These are phyloP conservation scores for Kazachstania psychrophila DNA, from an alignment of 805 yeast genomes.

Conservation along the genomic window DNA sequence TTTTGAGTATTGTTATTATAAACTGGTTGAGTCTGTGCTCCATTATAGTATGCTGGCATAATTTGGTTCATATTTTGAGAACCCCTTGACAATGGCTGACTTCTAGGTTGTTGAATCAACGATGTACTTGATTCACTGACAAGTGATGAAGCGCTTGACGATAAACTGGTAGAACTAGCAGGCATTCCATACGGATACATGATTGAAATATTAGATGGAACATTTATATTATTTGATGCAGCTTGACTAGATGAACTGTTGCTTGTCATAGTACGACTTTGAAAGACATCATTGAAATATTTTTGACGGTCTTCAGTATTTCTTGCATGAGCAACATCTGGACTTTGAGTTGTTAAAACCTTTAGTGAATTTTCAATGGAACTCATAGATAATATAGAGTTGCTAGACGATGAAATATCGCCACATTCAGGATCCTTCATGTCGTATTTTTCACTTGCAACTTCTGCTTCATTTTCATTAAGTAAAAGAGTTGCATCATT, in stretches of 20 bases:
- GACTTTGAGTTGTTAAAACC: constrained; percentile 1
- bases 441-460: neutral
- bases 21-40: too few relatives aligned
- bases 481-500: constrained; percentile 1
- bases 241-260: too few relatives aligned
- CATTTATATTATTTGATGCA: neutral
- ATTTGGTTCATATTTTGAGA: too few relatives aligned
- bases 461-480: neutral
- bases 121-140: too few relatives aligned
- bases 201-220: neutral
- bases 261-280: too few relatives aligned
- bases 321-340: too few relatives aligned
- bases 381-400: neutral
- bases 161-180: neutral
- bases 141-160: too few relatives aligned
- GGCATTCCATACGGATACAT: constrained; percentile 1
- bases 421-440: neutral
- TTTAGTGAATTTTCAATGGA: constrained; percentile 6
- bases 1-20: too few relatives aligned
- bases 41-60: too few relatives aligned
- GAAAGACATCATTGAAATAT: neutral
- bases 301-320: neutral
- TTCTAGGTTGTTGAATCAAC: too few relatives aligned
- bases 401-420: neutral
- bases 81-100: too few relatives aligned